A percentile compares a stretch with the other conserved stretches of the same genome.
These are phyloP conservation scores for Amaranthus tricolor DNA, from an alignment of 179 eudicot species.

Conservation along the genomic window DNA sequence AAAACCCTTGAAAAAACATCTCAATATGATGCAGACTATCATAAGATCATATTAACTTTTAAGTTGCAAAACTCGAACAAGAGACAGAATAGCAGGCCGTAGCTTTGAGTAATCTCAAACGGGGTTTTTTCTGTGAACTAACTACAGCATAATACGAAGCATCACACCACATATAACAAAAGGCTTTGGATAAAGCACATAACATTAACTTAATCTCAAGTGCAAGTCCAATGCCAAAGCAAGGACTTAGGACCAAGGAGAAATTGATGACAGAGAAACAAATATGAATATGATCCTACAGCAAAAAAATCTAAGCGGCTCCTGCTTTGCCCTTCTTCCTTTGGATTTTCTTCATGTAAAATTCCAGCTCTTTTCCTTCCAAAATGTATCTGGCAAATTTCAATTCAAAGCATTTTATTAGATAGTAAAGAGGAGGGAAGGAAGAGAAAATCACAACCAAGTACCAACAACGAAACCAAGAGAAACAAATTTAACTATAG, in stretches of 20 bases:
- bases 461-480: no score
- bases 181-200: slow-evolving; percentile 1
- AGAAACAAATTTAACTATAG: no score
- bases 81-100: no score
- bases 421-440: background rate
- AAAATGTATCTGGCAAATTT: slow-evolving; percentile 48
- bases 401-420: background rate
- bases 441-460: no score
- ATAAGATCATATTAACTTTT: no score
- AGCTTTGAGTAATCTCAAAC: no score
- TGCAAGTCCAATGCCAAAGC: slow-evolving; percentile 5
- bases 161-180: slow-evolving; percentile 20
- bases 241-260: background rate
- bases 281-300: slow-evolving; percentile 8
- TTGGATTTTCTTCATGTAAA: slow-evolving; percentile 76
- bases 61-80: no score
- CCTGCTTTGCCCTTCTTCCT: slow-evolving; percentile 69
- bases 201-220: slow-evolving; percentile 12
- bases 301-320: slow-evolving; percentile 37
- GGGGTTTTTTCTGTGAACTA: no score
- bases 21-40: no score
- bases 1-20: no score
- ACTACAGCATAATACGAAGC: background rate
- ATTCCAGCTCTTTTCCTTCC: slow-evolving; percentile 77
- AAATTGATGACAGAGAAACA: background rate